Evolutionary conservation across 2,329 filamentous ascomycete genomes (phyloP).

Genomic region (Fusarium coicis): DNA sequence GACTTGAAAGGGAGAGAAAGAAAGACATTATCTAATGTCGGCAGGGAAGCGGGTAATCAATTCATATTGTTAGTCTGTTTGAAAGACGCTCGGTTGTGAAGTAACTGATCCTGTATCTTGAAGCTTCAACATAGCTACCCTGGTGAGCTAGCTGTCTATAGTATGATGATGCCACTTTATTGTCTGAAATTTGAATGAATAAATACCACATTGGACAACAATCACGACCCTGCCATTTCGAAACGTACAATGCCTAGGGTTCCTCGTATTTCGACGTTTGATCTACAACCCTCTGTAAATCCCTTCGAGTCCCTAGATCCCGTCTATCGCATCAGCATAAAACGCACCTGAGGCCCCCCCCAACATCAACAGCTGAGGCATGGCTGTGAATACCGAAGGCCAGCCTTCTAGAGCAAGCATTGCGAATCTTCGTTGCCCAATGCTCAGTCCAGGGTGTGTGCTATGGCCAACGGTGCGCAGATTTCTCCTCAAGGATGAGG

Average conservation of each 20-base stretch:
- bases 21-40: constrained; percentile 29
- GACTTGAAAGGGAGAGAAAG: constrained; percentile 13
- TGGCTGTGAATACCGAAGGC: not conserved
- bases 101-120: not conserved
- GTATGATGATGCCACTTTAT: constrained; percentile 9
- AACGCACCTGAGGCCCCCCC: constrained; percentile 25
- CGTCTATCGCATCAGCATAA: constrained; percentile 22
- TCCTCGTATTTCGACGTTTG: constrained; percentile 33
- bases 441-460: constrained; percentile 29
- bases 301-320: constrained; percentile 2
- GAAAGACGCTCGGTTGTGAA: constrained; percentile 16
- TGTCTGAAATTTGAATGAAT: constrained; percentile 11
- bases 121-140: not conserved
- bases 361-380: constrained; percentile 19
- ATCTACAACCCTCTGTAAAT: constrained; percentile 27
- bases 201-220: not conserved
- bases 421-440: constrained; percentile 29
- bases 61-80: constrained; percentile 14
- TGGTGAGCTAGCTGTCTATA: constrained; percentile 1
- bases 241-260: constrained; percentile 17
- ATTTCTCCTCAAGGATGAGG: constrained; percentile 25
- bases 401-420: constrained; percentile 20
- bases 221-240: constrained; percentile 10
- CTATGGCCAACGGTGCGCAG: constrained; percentile 32
- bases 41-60: constrained; percentile 26